Evolutionary conservation across 2,329 filamentous ascomycete species (phyloP), one percentile per base, ranked within the genome.

Genomic region (Claviceps cyperi): DNA sequence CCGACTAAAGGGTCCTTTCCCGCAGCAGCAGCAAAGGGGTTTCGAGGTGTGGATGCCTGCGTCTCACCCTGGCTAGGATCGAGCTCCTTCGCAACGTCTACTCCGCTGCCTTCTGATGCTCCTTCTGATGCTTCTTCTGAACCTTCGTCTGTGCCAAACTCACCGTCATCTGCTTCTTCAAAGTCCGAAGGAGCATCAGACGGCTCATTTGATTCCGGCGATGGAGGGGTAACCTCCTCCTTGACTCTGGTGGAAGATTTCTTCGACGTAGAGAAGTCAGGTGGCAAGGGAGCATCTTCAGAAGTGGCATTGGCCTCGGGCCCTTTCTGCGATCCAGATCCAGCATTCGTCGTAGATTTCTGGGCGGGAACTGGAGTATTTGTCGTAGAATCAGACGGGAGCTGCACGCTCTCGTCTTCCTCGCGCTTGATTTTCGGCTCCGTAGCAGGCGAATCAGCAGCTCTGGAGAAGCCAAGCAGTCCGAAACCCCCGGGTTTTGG

Each of bases 71-170:
- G 57, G 38, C 66, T 70, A 19, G 76, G 77, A 56, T 76, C 81
- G 13, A 82, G 64, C 47, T 83, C 79, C 57, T 81, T 78, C n/a
- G 73, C 73, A 44, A 83, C 74, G 60, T 83, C 80, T 46, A 83
- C 71, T 22, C 78, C 80, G 53, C 80, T 83, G 14, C 79, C 80
- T 58, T 78, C 76, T 0, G 69, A 73, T 6, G 60, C 72, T 0
- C 36, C 36, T 37, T 37, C 36, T 15, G 36, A 37, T 14, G 36
- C 14, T n/a, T 15, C 79, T 57, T 78, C 76, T 0, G 69, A 73
- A 6, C 60, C 72, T 38, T 69, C 68, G 32, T 75, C 73, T 2
- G 72, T 72, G 13, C 73, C 74, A 5, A 59, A 38, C 9, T 59
- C 55, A 41, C 53, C 57, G 2, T 28, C 47, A 21, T 68, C 69